Base-by-base conservation (phyloP, 495 filamentous ascomycete species). In the Aspergillus saccharolyticus region DNA sequence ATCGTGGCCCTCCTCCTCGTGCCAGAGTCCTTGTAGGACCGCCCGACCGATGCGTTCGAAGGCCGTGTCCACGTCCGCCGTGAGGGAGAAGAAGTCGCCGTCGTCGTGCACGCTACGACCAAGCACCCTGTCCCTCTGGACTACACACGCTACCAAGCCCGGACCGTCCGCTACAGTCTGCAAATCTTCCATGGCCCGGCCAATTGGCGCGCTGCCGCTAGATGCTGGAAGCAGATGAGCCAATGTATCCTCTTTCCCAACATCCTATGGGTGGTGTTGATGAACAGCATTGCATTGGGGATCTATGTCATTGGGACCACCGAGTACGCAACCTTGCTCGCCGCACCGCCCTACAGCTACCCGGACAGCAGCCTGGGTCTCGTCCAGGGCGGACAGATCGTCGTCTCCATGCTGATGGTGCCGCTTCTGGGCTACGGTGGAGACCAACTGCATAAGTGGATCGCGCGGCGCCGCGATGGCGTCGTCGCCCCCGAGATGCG, bases 301-400 rank as follows among this genome's bases (percentile, higher is more conserved):
- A 55, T 62, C 24, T 67, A 68, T 20, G 63, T 68, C 25, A 61
- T 68, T 46, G 53, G 60, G 21, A 44, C 58, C 15, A 51, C 66
- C 3, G 63, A 60, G 17, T 68, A 65, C 43, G 42, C 60, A 1
- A 46, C 19, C 19, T 54, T 65, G 24, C 53, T 68, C 19, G 54
- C 59, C 46, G 20, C 52, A 7, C 60, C 66, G 8, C 66, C 66
- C 0, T 68, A 61, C 28, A 50, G 18, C 39, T 68, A 57, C 22
- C 42, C 58, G 4, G 63, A 61, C 20, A 57, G 54, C 2, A 51
- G 63, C 0, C 51, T 68, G 2, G 66, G 66, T 17, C 61, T 59
- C 21, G 66, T 68, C 14, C 66, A 68, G 42, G 66, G 60, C 2
- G 66, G 66, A 0, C 66, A 68, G 28, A 57, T 68, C 10, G 66